These are phyloP conservation scores for Coemansia sp. DNA, from an alignment of 192 early-diverging fungal genomes.

Conservation along the genomic window DNA sequence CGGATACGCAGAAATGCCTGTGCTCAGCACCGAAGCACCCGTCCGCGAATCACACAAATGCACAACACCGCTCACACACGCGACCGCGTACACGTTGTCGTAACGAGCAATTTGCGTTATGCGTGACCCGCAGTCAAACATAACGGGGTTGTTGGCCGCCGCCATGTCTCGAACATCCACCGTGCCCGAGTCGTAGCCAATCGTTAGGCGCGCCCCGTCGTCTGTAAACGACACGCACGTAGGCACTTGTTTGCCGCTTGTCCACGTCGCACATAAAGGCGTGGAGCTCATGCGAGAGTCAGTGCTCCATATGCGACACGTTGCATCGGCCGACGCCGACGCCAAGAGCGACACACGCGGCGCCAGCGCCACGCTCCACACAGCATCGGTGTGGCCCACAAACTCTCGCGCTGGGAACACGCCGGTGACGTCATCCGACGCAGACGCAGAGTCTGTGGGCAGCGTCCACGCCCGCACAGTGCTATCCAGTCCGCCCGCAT, in stretches of 20 bases:
- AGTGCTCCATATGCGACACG: constrained; percentile 36
- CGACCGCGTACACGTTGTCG: constrained; percentile 12
- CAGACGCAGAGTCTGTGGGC: constrained; percentile 9
- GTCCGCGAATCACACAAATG: constrained; percentile 30
- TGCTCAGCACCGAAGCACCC: neutral
- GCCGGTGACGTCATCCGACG: constrained; percentile 8
- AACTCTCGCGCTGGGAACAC: constrained; percentile 28
- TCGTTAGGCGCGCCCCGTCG: constrained; percentile 8
- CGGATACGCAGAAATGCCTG: constrained; percentile 8
- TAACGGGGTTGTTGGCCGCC: neutral
- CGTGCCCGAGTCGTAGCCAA: constrained; percentile 7
- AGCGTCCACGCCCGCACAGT: constrained; percentile 34
- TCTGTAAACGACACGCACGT: constrained; percentile 18
- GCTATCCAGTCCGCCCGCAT: constrained; percentile 46
- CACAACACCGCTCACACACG: constrained; percentile 19
- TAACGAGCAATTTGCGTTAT: constrained; percentile 7
- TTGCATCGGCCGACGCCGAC: constrained; percentile 38
- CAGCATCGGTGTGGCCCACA: constrained; percentile 32
- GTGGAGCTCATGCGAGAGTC: neutral
- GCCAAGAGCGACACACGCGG: constrained; percentile 23
- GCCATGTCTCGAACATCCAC: constrained; percentile 4
- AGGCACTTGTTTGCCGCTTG: neutral
- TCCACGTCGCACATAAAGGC: constrained; percentile 5
- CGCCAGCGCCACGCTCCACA: constrained; percentile 44
- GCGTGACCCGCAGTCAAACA: neutral